Percentiles rank a stretch among this genome's conserved stretches.
phyloP scores from a whole-genome alignment of 139 green algal genomes.

The Chlorella sp. region DNA sequence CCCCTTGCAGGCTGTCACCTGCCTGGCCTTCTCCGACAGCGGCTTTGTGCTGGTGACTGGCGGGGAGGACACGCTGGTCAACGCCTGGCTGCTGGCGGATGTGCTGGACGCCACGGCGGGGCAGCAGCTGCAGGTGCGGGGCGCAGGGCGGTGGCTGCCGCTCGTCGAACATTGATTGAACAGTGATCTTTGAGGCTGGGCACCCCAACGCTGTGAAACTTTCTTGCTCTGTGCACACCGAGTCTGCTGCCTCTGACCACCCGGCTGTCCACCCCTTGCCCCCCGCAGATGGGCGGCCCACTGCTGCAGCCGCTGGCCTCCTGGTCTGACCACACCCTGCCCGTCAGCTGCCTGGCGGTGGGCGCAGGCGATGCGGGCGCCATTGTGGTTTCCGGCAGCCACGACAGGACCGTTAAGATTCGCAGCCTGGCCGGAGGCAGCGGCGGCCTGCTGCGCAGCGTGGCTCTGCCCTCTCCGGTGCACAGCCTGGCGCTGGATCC shows the following conservation, averaged over 20 bases:
- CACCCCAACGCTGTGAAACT: background rate
- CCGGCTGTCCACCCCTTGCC: background rate
- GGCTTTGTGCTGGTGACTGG: slow-evolving; percentile 79
- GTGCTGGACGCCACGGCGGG: slow-evolving; percentile 65
- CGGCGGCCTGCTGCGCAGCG: slow-evolving; percentile 55
- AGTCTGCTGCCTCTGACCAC: too few species aligned
- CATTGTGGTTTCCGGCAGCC: slow-evolving; percentile 67
- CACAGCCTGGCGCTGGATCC: slow-evolving; percentile 65
- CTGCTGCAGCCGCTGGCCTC: slow-evolving; percentile 64
- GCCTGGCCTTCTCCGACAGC: slow-evolving; percentile 69
- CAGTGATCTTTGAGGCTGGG: too few species aligned
- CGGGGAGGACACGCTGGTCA: slow-evolving; percentile 81
- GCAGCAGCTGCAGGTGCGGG: slow-evolving; percentile 25
- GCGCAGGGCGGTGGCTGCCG: background rate
- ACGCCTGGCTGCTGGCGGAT: slow-evolving; percentile 79
- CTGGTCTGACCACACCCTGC: slow-evolving; percentile 89
- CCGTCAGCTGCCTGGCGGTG: slow-evolving; percentile 71
- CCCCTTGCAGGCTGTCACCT: slow-evolving; percentile 62
- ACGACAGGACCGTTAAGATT: slow-evolving; percentile 83
- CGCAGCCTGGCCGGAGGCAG: slow-evolving; percentile 58
- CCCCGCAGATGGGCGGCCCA: slow-evolving; percentile 29
- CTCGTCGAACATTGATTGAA: too few species aligned
- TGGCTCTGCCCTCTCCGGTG: slow-evolving; percentile 68
- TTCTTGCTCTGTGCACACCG: too few species aligned
- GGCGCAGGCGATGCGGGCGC: slow-evolving; percentile 58